Percentiles rank a stretch among this genome's conserved stretches.
Evolutionary conservation across 106 monocot species (phyloP).

Genomic region (Phalaenopsis equestris): DNA sequence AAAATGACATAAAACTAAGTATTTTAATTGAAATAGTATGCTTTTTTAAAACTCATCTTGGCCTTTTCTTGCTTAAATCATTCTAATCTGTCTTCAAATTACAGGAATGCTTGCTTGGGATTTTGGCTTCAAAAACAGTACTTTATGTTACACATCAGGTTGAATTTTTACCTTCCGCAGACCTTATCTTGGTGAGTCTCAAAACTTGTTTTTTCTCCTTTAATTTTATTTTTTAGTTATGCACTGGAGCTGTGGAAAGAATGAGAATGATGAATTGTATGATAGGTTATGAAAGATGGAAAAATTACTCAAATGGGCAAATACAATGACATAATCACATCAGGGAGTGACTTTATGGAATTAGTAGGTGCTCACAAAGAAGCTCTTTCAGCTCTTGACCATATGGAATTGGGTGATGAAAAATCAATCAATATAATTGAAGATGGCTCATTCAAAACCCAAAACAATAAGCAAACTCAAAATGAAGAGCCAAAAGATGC

Average conservation of each 20-base stretch:
- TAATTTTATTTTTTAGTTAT: neutral
- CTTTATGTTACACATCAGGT: constrained; percentile 92
- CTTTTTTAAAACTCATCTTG: too few relatives aligned
- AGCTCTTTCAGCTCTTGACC: constrained; percentile 48
- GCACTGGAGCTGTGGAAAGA: neutral
- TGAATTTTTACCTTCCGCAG: constrained; percentile 62
- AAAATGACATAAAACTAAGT: too few relatives aligned
- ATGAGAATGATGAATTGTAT: neutral
- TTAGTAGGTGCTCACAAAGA: constrained; percentile 73
- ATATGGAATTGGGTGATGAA: constrained; percentile 13
- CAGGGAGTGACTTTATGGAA: constrained; percentile 82
- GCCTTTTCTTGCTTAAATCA: constrained; percentile 32
- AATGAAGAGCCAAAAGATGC: constrained; percentile 24
- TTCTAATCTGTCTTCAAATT: constrained; percentile 12
- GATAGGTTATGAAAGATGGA: constrained; percentile 76
- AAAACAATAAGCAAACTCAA: neutral
- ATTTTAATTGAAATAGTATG: too few relatives aligned
- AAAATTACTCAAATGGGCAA: constrained; percentile 75
- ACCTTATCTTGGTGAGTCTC: constrained; percentile 78
- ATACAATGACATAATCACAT: constrained; percentile 59
- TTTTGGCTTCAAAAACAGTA: constrained; percentile 76
- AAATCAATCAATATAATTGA: constrained; percentile 9
- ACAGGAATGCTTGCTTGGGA: constrained; percentile 69
- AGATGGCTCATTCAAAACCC: constrained; percentile 2
- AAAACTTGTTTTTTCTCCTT: neutral